Percentiles rank a stretch among this genome's conserved stretches.
Conservation (phyloP, 148 eudicot species). For the Nyssa sinensis region DNA sequence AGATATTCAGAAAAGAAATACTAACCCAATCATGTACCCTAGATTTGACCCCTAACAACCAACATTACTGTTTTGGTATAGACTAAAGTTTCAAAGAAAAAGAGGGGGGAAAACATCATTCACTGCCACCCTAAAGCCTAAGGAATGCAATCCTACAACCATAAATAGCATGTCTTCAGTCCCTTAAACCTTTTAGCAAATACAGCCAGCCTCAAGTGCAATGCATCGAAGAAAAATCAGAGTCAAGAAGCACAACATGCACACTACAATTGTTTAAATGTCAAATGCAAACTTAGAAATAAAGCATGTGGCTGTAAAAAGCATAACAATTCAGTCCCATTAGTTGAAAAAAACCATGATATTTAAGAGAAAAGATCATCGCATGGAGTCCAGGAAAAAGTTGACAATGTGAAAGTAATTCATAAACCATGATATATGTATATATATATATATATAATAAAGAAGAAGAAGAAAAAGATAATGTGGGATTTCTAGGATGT, state of each 20-base stretch:
- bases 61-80: neutral
- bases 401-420: neutral
- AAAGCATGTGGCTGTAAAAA: neutral
- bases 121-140: neutral
- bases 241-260: neutral
- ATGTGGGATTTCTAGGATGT: neutral
- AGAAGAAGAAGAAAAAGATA: too few relatives aligned
- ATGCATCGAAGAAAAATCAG: neutral
- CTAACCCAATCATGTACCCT: neutral
- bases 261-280: neutral
- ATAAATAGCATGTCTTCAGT: neutral
- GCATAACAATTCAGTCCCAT: neutral
- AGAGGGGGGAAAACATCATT: neutral
- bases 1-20: too few relatives aligned
- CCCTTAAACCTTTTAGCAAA: neutral
- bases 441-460: too few relatives aligned
- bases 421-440: neutral
- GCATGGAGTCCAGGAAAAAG: neutral
- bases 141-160: neutral
- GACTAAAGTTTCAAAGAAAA: neutral
- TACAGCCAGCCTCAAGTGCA: neutral
- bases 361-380: neutral
- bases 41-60: neutral
- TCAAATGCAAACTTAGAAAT: constrained; percentile 1
- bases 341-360: neutral